Evolutionary conservation across 257 asterid species (phyloP), one percentile per base, ranked within the genome.

Genomic region (Rhazya stricta): DNA sequence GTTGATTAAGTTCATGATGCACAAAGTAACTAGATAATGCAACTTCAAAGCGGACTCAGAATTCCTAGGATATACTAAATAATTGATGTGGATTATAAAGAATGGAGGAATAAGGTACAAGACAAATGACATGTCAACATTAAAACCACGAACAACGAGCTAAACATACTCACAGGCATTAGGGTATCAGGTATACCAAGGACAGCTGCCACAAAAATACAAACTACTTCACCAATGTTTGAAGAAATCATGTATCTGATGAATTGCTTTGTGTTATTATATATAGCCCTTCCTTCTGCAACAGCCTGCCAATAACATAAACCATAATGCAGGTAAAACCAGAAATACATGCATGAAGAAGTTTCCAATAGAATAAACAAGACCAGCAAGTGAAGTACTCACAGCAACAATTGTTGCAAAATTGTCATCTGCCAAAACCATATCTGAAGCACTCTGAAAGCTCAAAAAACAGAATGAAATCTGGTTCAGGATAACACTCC

Each of bases 211-310:
- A 95, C 96, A 32, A 95, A 95, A 80, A 95, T 95, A 86, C 99
- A 95, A 85, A 92, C 98, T 42, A 95, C 99, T 95, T 95, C 99
- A 80, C 99, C 99, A 83, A 95, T 95, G 80, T 95, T 94, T 50
- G 98, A 94, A 46, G 98, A 91, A 76, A 94, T 94, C 98, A 94
- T 94, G 85, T 90, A 94, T 94, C 98, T 86, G 84, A 94, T 94
- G 85, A 94, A 94, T 84, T 91, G 98, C 89, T 89, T 94, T 0
- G 97, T 94, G 83, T 94, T 94, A 82, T 94, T 94, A 83, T 91
- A 94, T 83, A 94, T 94, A 69, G 97, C 97, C 87, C 98, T 86
- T 73, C 98, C 98, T 82, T 94, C 98, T n/a, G 98, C 98, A 84
- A 94, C 94, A 85, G 99, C 99, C 99, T 95, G 86, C 74, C 67